Base-by-base conservation (phyloP, 2,329 filamentous ascomycete genomes). In the Epichloe gansuensis region DNA sequence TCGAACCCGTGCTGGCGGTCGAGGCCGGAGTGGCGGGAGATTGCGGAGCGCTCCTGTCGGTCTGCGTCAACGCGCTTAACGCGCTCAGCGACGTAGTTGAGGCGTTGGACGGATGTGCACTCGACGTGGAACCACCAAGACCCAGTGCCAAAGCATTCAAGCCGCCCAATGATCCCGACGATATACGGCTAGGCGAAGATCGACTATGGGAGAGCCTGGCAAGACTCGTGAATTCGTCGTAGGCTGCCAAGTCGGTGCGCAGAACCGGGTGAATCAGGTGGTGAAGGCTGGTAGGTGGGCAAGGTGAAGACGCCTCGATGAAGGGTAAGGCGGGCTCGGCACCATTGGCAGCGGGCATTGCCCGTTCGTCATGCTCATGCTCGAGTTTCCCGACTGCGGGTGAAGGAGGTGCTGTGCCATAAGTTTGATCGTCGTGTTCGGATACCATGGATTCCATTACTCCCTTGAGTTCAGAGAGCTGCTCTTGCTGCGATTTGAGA, bases 401-500 rank as follows among this genome's bases (percentile, higher is more conserved):
- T 1, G 91, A 95, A 0, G 88, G 88, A 2, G 90, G 90, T 8
- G 86, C 80, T 9, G 88, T 86, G n/a, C 82, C 77, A 53, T 80
- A 80, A 45, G 76, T 82, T 58, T 80, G 76, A 59, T 94, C 86
- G 59, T 93, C 87, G 55, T 77, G 78, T 59, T 88, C 82, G 12
- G 80, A 75, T 25, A 77, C 80, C 82, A 96, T 88, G 61, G 85
- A 83, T 69, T 95, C 90, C 82, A 98, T 88, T 57, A 96, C 89
- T 21, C 80, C 76, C 69, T 98, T 98, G 57, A 98, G 80, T 67
- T 97, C 88, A 2, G 86, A 78, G 3, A 98, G 75, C 66, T 98
- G 93, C 67, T 97, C 91, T 65, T 95, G 91, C 61, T 97, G 89
- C 1, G 88, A 95, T 54, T 82, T 83, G 55, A 98, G 78, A 17